phyloP scores from a whole-genome alignment of 2,329 filamentous ascomycete species.

The Curvularia verruculosa region DNA sequence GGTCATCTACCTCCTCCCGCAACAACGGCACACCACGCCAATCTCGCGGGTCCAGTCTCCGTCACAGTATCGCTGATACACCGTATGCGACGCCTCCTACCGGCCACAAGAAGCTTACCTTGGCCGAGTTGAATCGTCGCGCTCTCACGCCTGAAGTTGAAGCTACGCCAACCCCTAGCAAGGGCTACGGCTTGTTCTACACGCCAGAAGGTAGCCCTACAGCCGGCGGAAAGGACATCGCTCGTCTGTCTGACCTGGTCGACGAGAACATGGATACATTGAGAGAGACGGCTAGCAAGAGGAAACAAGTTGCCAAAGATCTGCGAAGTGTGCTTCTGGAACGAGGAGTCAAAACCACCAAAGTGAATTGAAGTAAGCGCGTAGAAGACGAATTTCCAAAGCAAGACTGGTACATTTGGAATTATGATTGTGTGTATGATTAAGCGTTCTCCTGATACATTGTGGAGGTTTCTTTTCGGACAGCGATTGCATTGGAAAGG shows the following conservation, averaged over 20 bases:
- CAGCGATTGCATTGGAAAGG: constrained; percentile 8
- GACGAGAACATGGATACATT: constrained; percentile 49
- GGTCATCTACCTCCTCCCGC: constrained; percentile 32
- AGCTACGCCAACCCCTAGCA: constrained; percentile 30
- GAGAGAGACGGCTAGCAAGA: constrained; percentile 41
- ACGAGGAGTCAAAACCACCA: constrained; percentile 40
- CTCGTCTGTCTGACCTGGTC: constrained; percentile 50
- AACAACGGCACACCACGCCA: constrained; percentile 26
- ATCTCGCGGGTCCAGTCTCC: constrained; percentile 20
- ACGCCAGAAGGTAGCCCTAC: constrained; percentile 38
- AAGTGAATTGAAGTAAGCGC: constrained; percentile 15
- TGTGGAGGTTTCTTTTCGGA: constrained; percentile 14
- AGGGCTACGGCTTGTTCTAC: constrained; percentile 46
- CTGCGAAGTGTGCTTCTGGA: constrained; percentile 47
- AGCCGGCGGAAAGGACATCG: constrained; percentile 32
- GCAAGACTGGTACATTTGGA: constrained; percentile 3
- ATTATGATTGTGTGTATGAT: constrained; percentile 31
- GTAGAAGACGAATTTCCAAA: neutral
- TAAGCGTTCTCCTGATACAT: constrained; percentile 17
- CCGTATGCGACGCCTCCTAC: constrained; percentile 49
- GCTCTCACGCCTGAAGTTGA: constrained; percentile 42
- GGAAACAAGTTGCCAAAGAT: constrained; percentile 48
- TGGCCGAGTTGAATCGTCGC: constrained; percentile 39
- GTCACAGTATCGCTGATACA: constrained; percentile 30
- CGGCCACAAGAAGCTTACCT: constrained; percentile 38